These are phyloP conservation scores for Cryptococcus depauperatus DNA, from an alignment of 1,284 basidiomycete genomes.

Conservation along the genomic window DNA sequence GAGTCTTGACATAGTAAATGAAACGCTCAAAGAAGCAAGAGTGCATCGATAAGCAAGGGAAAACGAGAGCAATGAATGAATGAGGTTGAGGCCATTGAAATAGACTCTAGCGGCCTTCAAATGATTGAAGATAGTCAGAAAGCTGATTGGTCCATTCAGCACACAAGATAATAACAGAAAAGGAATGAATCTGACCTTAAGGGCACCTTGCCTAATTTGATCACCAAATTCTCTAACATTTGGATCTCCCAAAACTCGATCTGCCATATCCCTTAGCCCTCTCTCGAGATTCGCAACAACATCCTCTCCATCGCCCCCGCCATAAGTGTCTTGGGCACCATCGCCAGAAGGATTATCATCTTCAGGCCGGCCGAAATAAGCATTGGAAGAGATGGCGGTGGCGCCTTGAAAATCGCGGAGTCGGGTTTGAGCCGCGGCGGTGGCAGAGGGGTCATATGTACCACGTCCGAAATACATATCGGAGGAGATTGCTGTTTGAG, in stretches of 20 bases:
- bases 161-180: not conserved
- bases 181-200: slow-evolving; percentile 60
- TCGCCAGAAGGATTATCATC: slow-evolving; percentile 53
- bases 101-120: slow-evolving; percentile 10
- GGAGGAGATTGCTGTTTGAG: slow-evolving; percentile 66
- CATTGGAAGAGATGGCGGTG: slow-evolving; percentile 86
- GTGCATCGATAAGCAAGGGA: not conserved
- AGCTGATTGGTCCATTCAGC: not conserved
- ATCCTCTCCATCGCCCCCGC: slow-evolving; percentile 59
- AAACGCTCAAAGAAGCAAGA: not conserved
- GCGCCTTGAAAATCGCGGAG: slow-evolving; percentile 84
- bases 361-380: slow-evolving; percentile 90
- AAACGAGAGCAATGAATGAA: not conserved
- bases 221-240: slow-evolving; percentile 85
- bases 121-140: slow-evolving; percentile 13
- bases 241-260: slow-evolving; percentile 73
- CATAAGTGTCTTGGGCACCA: slow-evolving; percentile 47
- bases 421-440: slow-evolving; percentile 70
- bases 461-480: slow-evolving; percentile 96
- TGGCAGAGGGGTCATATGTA: slow-evolving; percentile 67
- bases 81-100: not conserved
- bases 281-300: slow-evolving; percentile 57
- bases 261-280: slow-evolving; percentile 70
- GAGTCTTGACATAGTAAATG: too few relatives aligned
- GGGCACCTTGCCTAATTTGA: slow-evolving; percentile 67